phyloP scores from a whole-genome alignment of 106 monocot genomes.

The Acorus calamus region DNA sequence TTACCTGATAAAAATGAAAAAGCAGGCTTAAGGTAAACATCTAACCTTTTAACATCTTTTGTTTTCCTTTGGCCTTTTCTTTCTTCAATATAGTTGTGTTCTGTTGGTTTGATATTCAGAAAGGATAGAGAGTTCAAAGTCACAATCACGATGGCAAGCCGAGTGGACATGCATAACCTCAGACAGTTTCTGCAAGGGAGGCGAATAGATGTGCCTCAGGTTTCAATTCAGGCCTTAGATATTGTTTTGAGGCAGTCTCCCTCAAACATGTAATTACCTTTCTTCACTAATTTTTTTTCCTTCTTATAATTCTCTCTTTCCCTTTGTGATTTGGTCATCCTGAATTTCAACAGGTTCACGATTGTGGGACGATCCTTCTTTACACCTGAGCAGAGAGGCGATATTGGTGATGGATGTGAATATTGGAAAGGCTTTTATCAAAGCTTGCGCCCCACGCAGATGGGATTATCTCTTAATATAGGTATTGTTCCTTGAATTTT shows the following conservation, averaged over 20 bases:
- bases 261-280: background rate
- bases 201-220: conserved; percentile 4
- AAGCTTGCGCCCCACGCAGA: conserved; percentile 73
- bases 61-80: background rate
- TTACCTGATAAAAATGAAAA: background rate
- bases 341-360: conserved; percentile 21
- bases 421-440: conserved; percentile 83
- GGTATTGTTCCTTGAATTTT: conserved; percentile 20
- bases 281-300: background rate
- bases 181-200: background rate
- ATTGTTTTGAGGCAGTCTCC: conserved; percentile 7
- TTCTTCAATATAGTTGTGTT: background rate
- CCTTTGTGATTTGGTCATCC: background rate
- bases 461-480: conserved; percentile 64
- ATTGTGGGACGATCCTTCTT: conserved; percentile 41
- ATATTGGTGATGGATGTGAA: conserved; percentile 62
- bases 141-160: background rate
- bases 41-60: background rate
- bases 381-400: conserved; percentile 5
- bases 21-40: background rate
- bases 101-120: background rate
- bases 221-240: conserved; percentile 13
- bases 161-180: conserved; percentile 4
- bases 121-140: conserved; percentile 11
- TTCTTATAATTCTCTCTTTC: background rate